A percentile compares a stretch with the other conserved stretches of the same genome.
Evolutionary conservation across 2,329 filamentous ascomycete species (phyloP).

Genomic region (Hymenoscyphus repandus): DNA sequence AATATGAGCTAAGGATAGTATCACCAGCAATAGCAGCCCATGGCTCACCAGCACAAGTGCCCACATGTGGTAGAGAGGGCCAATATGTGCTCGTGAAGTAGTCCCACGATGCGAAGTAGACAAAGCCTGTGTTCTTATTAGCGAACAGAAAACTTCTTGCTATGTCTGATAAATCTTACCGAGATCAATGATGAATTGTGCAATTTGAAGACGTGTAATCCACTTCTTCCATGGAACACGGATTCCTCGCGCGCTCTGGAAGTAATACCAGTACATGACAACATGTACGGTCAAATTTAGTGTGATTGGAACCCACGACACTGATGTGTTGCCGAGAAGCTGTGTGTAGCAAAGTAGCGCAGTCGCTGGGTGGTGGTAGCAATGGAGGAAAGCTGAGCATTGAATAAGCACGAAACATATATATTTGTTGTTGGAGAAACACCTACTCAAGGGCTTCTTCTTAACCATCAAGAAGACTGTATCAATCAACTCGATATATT

Average conservation of each 20-base stretch:
- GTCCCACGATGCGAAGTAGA: conserved; percentile 26
- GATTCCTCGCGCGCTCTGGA: conserved; percentile 27
- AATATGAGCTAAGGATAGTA: conserved; percentile 23
- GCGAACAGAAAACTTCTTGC: background rate
- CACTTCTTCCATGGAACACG: conserved; percentile 27
- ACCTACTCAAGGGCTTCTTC: conserved; percentile 28
- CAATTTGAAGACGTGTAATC: conserved; percentile 28
- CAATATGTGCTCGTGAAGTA: conserved; percentile 23
- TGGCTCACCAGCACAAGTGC: conserved; percentile 24
- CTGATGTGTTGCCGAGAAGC: conserved; percentile 23
- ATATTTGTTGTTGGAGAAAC: background rate
- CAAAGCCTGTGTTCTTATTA: conserved; percentile 17
- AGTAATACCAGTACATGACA: conserved; percentile 32
- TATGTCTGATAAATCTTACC: conserved; percentile 9
- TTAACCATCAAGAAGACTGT: conserved; percentile 28
- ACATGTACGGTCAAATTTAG: conserved; percentile 28
- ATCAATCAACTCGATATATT: conserved; percentile 28
- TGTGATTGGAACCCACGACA: conserved; percentile 29
- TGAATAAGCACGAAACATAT: background rate
- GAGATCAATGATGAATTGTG: conserved; percentile 28
- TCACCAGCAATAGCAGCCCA: conserved; percentile 24
- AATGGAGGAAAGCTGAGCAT: conserved; percentile 24
- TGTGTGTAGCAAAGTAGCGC: conserved; percentile 28
- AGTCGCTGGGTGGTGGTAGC: conserved; percentile 28
- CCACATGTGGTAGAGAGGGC: conserved; percentile 21